These are phyloP conservation scores for Aspergillus pseudoterreus DNA, from an alignment of 2,329 filamentous ascomycete species.

Conservation along the genomic window DNA sequence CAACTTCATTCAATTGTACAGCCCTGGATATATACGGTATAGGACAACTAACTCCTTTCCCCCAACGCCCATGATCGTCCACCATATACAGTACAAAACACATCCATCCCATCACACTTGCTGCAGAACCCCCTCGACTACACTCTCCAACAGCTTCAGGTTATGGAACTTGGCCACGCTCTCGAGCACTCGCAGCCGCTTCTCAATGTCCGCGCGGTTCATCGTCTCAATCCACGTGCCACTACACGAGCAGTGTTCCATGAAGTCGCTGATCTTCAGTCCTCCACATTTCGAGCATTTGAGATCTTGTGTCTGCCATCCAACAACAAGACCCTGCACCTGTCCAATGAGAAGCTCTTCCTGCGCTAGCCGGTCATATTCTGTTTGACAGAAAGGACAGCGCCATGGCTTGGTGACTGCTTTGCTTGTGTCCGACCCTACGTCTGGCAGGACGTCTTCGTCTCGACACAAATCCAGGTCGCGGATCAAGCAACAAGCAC, in stretches of 20 bases:
- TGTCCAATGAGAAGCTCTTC: slow-evolving; percentile 78
- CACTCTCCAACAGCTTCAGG: slow-evolving; percentile 73
- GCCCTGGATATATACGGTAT: slow-evolving; percentile 3
- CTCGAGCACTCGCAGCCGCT: slow-evolving; percentile 64
- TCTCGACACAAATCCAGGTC: slow-evolving; percentile 93
- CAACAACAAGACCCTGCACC: slow-evolving; percentile 69
- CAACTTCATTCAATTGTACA: neutral
- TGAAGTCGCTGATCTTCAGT: slow-evolving; percentile 82
- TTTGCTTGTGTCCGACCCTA: slow-evolving; percentile 27
- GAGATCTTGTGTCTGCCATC: slow-evolving; percentile 87
- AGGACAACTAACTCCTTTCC: neutral
- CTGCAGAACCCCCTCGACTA: slow-evolving; percentile 63
- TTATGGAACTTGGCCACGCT: slow-evolving; percentile 76
- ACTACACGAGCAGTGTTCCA: slow-evolving; percentile 93
- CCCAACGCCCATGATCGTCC: slow-evolving; percentile 1
- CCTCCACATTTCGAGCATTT: slow-evolving; percentile 69
- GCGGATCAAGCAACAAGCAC: slow-evolving; percentile 82
- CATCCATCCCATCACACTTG: slow-evolving; percentile 30
- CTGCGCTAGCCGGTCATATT: slow-evolving; percentile 73
- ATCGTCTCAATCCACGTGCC: slow-evolving; percentile 77
- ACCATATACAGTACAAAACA: slow-evolving; percentile 3
- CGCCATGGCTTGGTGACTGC: slow-evolving; percentile 57
- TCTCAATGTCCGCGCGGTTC: slow-evolving; percentile 62
- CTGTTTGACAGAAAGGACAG: slow-evolving; percentile 70
- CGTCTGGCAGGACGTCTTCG: slow-evolving; percentile 66